Evolutionary conservation across 2,329 filamentous ascomycete genomes (phyloP), one percentile per base, ranked within the genome.

Genomic region (Diaporthe destruens): DNA sequence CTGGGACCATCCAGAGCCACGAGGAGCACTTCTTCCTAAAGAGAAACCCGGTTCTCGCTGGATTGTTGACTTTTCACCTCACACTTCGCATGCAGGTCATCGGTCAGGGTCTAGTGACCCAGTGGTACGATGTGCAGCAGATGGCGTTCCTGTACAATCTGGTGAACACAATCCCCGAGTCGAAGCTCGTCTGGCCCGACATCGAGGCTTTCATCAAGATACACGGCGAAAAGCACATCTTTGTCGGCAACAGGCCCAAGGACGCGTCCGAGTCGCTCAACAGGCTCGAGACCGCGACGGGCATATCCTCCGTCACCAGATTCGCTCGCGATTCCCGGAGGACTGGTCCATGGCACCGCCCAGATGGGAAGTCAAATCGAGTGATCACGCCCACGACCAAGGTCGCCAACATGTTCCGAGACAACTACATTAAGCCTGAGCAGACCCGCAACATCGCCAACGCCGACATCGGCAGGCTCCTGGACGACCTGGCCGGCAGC

Each of bases 111-210:
- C 25, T 63, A 12, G 57, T 63, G 18, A 63, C 47, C 39, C 57
- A 63, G 57, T 63, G 42, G 57, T 63, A 47, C 42, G 57, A 63
- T 39, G 57, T 63, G 18, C 57, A 63, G 42, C 57, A 63, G 25
- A 47, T 63, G 57, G 57, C 57, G 14, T 63, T 63, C 6, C 25
- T 63, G 7, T 63, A 47, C 25, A 63, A 63, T 18, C 57, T 63
- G 42, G 39, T 20, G 8, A 25, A 63, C 23, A 14, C 20, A n/a
- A 11, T n/a, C 25, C 57, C 57, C 6, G 42, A 47, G 11, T 0
- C 1, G 25, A 34, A n/a, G 25, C 39, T 63, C 6, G 18, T 7
- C 25, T 63, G 57, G 57, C 57, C 39, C 34, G 57, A 63, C 25
- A 63, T 63, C 3, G 57, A 63, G 20, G 57, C 42, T 4, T 63